phyloP scores from a whole-genome alignment of 441 rosid species.

The Biscutella auriculata region DNA sequence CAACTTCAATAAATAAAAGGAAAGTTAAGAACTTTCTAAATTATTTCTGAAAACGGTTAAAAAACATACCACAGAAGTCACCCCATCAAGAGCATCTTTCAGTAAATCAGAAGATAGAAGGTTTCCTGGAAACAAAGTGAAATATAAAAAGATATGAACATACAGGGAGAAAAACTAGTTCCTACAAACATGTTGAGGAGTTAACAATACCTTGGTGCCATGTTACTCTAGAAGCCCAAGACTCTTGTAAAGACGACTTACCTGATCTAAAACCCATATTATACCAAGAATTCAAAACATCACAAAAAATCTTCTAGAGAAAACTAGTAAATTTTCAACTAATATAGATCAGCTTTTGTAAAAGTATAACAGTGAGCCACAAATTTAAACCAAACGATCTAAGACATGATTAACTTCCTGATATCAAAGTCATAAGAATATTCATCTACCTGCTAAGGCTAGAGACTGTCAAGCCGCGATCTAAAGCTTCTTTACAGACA shows the following conservation, averaged over 20 bases:
- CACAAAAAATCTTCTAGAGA: too few relatives aligned
- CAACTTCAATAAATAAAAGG: not conserved
- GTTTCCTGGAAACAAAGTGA: constrained; percentile 38
- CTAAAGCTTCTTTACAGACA: constrained; percentile 71
- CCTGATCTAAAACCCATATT: constrained; percentile 55
- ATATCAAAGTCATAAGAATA: not conserved
- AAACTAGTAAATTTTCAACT: not conserved
- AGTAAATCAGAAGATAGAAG: constrained; percentile 74
- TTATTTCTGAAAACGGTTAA: not conserved
- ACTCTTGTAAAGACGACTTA: constrained; percentile 51
- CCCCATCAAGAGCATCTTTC: constrained; percentile 79
- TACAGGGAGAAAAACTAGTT: not conserved
- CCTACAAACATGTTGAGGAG: not conserved
- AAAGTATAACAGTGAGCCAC: not conserved
- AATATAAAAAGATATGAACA: not conserved
- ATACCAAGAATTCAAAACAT: too few relatives aligned
- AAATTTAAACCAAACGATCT: not conserved
- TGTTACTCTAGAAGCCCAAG: constrained; percentile 65
- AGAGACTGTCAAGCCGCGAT: constrained; percentile 59
- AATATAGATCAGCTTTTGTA: not conserved
- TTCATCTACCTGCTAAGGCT: constrained; percentile 76
- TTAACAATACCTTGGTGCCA: constrained; percentile 74
- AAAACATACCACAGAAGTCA: constrained; percentile 68
- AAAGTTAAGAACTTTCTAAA: not conserved
- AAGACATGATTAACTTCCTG: not conserved